Percentiles rank a stretch among this genome's conserved stretches.
Evolutionary conservation across 2,329 filamentous ascomycete genomes (phyloP).

Genomic region (Coniella vitis): DNA sequence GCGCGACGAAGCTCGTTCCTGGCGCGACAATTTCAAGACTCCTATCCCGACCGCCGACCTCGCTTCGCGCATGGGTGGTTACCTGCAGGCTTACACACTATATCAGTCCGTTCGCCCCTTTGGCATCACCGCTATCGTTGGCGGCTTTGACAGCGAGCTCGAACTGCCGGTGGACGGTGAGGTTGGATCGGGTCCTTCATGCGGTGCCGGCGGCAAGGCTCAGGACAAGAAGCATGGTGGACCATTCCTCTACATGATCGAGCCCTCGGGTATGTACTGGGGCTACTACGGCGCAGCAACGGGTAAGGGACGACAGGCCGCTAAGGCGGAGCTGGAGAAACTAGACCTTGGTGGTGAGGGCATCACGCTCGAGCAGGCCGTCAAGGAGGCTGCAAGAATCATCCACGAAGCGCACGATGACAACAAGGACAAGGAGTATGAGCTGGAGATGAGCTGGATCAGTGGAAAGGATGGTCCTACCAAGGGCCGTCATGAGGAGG

Average conservation of each 20-base stretch:
- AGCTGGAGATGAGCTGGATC: constrained; percentile 99
- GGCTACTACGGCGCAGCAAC: constrained; percentile 98
- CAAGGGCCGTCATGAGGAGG: constrained; percentile 86
- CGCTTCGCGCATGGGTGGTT: constrained; percentile 87
- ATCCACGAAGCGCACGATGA: constrained; percentile 98
- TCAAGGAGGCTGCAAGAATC: constrained; percentile 94
- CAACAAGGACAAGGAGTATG: constrained; percentile 99
- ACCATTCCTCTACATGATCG: constrained; percentile 96
- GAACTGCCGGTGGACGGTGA: constrained; percentile 84
- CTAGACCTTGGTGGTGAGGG: constrained; percentile 74
- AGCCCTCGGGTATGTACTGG: constrained; percentile 96
- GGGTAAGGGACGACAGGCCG: constrained; percentile 91
- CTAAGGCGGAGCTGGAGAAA: constrained; percentile 98
- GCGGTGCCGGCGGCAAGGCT: constrained; percentile 78
- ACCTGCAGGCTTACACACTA: constrained; percentile 94
- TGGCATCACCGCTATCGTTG: constrained; percentile 90
- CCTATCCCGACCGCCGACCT: constrained; percentile 86
- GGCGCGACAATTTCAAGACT: constrained; percentile 90
- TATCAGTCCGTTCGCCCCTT: constrained; percentile 96
- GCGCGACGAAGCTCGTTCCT: constrained; percentile 84
- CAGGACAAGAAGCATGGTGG: constrained; percentile 71
- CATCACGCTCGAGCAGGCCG: constrained; percentile 75
- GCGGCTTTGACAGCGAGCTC: constrained; percentile 84
- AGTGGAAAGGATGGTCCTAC: constrained; percentile 78
- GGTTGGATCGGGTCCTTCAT: constrained; percentile 72